Conservation (phyloP, 2,329 filamentous ascomycete species). For the Chalara sp. region DNA sequence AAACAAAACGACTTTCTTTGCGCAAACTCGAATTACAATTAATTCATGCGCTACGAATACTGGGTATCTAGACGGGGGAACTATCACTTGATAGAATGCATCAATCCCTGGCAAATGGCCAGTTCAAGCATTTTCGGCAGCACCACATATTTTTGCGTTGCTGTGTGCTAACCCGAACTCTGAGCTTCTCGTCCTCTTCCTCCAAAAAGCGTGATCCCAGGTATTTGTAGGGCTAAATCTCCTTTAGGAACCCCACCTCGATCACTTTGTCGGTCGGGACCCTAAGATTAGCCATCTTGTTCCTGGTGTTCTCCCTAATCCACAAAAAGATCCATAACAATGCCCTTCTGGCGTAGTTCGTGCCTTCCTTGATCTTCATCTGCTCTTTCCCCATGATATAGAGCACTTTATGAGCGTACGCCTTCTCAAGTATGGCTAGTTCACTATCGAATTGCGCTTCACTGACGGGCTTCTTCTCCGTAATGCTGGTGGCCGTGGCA, state of each 20-base stretch:
- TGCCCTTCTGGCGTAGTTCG: conserved; percentile 34
- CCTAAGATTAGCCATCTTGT: conserved; percentile 57
- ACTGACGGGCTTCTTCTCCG: conserved; percentile 2
- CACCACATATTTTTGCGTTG: no score
- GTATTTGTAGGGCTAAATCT: conserved; percentile 36
- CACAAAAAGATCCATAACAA: conserved; percentile 52
- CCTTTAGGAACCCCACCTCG: conserved; percentile 63
- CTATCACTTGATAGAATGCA: no score
- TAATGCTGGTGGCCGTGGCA: conserved; percentile 3
- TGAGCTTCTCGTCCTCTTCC: no score
- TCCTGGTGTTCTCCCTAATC: conserved; percentile 57
- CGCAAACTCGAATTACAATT: no score
- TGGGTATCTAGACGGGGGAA: no score
- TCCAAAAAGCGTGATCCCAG: no score
- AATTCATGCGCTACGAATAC: no score
- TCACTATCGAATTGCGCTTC: conserved; percentile 23
- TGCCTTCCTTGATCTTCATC: conserved; percentile 39
- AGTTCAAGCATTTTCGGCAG: no score
- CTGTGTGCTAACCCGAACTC: no score
- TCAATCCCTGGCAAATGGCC: no score
- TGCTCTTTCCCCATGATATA: conserved; percentile 56
- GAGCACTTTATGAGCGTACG: conserved; percentile 41
- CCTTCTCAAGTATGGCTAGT: conserved; percentile 36
- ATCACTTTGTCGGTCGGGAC: conserved; percentile 55
- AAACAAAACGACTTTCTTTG: no score